These are phyloP conservation scores for Aspergillus caelatus DNA, from an alignment of 2,329 filamentous ascomycete species.

Conservation along the genomic window DNA sequence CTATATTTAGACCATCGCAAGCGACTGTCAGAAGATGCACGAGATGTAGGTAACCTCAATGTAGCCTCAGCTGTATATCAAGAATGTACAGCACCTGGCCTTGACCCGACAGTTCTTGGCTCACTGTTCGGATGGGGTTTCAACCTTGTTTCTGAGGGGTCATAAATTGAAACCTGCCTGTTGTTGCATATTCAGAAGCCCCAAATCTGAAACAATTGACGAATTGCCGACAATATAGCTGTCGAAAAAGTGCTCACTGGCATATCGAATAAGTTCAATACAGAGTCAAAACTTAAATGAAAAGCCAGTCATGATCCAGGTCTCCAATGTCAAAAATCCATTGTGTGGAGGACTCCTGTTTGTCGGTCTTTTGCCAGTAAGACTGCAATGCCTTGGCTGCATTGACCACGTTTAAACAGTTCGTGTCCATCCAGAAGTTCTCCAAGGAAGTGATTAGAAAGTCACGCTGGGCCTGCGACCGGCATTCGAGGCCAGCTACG, in stretches of 20 bases:
- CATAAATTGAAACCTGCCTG: too few relatives aligned
- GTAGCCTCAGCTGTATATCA: too few relatives aligned
- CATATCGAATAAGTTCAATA: neutral
- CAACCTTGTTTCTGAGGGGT: too few relatives aligned
- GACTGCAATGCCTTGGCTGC: conserved; percentile 31
- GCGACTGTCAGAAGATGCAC: too few relatives aligned
- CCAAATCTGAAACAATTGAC: neutral
- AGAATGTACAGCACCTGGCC: too few relatives aligned
- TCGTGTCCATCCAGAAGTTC: conserved; percentile 33
- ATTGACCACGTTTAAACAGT: conserved; percentile 37
- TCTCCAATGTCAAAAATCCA: conserved; percentile 37
- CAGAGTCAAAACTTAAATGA: conserved; percentile 22
- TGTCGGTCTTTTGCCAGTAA: conserved; percentile 27
- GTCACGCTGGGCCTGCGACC: conserved; percentile 22
- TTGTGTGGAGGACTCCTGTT: conserved; percentile 11
- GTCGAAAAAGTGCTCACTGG: neutral
- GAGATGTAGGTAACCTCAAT: too few relatives aligned
- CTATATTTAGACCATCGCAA: too few relatives aligned
- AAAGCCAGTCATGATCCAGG: conserved; percentile 33
- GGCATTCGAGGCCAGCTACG: conserved; percentile 36
- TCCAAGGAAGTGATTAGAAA: conserved; percentile 30
- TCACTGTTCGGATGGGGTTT: too few relatives aligned
- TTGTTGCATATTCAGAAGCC: too few relatives aligned
- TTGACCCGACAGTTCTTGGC: too few relatives aligned
- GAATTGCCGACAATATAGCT: neutral